Conservation (phyloP, 192 early-diverging fungal genomes). For the Coemansia sp. region DNA sequence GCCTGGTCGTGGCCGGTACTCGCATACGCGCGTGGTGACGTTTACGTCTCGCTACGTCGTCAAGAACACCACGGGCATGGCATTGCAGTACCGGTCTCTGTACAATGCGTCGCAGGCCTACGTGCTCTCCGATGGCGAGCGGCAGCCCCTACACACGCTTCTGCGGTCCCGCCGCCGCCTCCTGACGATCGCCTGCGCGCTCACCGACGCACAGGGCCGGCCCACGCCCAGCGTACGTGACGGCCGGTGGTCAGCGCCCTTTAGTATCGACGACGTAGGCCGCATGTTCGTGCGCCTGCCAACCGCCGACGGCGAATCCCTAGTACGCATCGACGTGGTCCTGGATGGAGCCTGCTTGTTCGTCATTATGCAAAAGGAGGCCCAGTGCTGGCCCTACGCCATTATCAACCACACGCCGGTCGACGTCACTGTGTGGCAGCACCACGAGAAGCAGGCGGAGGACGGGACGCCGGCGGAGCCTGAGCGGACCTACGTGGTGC, state of each 20-base stretch:
- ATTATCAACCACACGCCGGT: conserved; percentile 60
- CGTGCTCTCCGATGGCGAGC: conserved; percentile 56
- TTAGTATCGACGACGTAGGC: conserved; percentile 87
- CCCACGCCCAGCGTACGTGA: conserved; percentile 21
- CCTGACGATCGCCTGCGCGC: conserved; percentile 65
- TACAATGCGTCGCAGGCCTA: conserved; percentile 58
- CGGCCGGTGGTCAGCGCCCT: conserved; percentile 81
- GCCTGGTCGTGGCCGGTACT: conserved; percentile 86
- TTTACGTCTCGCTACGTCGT: conserved; percentile 89
- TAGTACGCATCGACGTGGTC: conserved; percentile 81
- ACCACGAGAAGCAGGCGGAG: not conserved
- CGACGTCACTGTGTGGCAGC: conserved; percentile 80
- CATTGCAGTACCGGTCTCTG: conserved; percentile 74
- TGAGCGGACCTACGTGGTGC: conserved; percentile 33
- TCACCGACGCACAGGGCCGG: conserved; percentile 14
- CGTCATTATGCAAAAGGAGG: conserved; percentile 73
- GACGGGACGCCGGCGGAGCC: not conserved
- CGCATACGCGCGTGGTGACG: conserved; percentile 84
- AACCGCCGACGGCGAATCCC: conserved; percentile 31
- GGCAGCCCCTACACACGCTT: conserved; percentile 65
- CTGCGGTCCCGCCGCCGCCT: conserved; percentile 64
- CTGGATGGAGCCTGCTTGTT: conserved; percentile 91
- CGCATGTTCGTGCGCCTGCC: conserved; percentile 78
- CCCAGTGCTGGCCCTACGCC: conserved; percentile 83
- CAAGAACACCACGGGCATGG: conserved; percentile 75